These are phyloP conservation scores for Phialophora expanda DNA, from an alignment of 2,329 filamentous ascomycete species.

Conservation along the genomic window DNA sequence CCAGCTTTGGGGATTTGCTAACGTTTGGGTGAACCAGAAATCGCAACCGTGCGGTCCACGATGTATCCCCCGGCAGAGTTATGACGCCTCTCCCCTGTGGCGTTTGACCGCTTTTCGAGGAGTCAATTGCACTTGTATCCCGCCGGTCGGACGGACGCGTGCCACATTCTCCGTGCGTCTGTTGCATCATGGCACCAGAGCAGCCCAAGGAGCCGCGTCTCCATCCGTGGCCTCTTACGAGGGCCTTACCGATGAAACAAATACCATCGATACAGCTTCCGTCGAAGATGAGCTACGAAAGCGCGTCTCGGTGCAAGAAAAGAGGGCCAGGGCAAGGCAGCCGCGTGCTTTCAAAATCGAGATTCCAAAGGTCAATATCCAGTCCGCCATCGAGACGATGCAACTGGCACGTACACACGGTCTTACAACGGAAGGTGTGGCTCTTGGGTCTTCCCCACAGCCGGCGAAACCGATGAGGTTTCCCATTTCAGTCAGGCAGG, in stretches of 20 bases:
- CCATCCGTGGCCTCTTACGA: not conserved
- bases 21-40: conserved; percentile 9
- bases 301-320: not conserved
- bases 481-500: not conserved
- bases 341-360: conserved; percentile 17
- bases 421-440: conserved; percentile 20
- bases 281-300: not conserved
- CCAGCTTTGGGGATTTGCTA: not conserved
- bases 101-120: not conserved
- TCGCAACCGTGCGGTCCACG: conserved; percentile 11
- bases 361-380: conserved; percentile 19
- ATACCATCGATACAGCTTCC: not conserved
- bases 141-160: not conserved
- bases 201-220: conserved; percentile 1
- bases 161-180: not conserved
- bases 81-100: not conserved
- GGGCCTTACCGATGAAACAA: not conserved
- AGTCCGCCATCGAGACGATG: conserved; percentile 21
- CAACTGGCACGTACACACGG: conserved; percentile 21
- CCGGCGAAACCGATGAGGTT: not conserved
- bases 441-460: conserved; percentile 2
- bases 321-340: conserved; percentile 3
- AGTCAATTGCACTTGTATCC: not conserved
- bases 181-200: conserved; percentile 1
- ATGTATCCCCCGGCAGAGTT: not conserved